phyloP scores from a whole-genome alignment of 495 filamentous ascomycete genomes.

The Parmelia sp. region DNA sequence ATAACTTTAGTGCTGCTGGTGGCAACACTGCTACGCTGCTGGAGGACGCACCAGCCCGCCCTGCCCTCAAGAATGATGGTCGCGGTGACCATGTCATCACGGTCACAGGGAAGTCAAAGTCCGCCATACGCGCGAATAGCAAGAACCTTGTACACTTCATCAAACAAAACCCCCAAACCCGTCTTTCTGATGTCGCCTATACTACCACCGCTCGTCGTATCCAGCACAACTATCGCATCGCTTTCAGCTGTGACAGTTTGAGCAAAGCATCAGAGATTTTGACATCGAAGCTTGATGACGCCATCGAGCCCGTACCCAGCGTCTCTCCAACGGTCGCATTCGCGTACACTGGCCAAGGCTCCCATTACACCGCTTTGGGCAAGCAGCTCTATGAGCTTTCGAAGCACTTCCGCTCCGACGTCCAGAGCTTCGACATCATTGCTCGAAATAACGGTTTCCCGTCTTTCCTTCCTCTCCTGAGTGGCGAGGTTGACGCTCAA shows the following conservation, averaged over 20 bases:
- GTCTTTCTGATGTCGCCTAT: conserved; percentile 58
- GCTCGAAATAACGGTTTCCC: conserved; percentile 58
- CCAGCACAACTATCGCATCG: conserved; percentile 71
- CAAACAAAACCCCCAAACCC: conserved; percentile 41
- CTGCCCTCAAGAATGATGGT: conserved; percentile 46
- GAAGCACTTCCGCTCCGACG: conserved; percentile 57
- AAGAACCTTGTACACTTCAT: conserved; percentile 46
- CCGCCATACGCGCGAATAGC: conserved; percentile 51
- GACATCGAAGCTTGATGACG: conserved; percentile 28
- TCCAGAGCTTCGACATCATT: conserved; percentile 56
- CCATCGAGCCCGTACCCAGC: conserved; percentile 31
- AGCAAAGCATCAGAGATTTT: conserved; percentile 18
- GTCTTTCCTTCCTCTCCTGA: conserved; percentile 60
- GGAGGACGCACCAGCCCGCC: conserved; percentile 45
- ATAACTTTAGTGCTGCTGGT: conserved; percentile 61
- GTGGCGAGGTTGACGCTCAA: conserved; percentile 38
- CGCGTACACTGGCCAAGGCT: conserved; percentile 60
- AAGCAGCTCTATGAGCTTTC: conserved; percentile 57
- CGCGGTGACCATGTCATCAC: conserved; percentile 45
- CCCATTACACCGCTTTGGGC: conserved; percentile 57
- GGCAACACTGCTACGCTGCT: conserved; percentile 50
- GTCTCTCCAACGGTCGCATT: conserved; percentile 51
- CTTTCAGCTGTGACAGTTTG: conserved; percentile 50
- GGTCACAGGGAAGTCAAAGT: conserved; percentile 50
- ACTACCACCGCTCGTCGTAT: conserved; percentile 78